Base-by-base conservation (phyloP, 352 stramenopile genomes). In the Phytophthora tubulina region DNA sequence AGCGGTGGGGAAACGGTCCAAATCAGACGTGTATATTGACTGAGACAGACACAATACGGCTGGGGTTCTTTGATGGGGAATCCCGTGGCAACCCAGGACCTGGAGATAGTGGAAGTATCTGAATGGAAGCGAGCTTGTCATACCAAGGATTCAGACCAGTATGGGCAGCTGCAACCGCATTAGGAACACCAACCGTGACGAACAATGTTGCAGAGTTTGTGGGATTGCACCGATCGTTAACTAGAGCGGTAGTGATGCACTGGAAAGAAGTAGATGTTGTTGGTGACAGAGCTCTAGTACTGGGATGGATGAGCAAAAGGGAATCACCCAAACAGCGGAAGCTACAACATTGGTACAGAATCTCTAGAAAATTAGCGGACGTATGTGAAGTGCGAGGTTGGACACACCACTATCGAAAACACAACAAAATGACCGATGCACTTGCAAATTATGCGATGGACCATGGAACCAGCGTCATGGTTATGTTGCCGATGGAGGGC, bases 381-480 rank as follows among this genome's bases (percentile, higher is more conserved):
- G 7, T 50, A 0, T 39, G 53, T 6, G 17, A 31, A n/a, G 53
- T 61, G 6, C 2, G 0, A 17, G 41, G 38, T 3, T 61, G 53
- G 53, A 49, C 7, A 6, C 53, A 61, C 11, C 53, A 61, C 30
- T 51, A 51, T 21, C 0, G 53, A 6, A 13, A 9, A 14, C 27
- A 51, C 39, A 61, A 61, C 27, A 38, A 61, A 35, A 61, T 51
- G 53, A 38, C 39, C 0, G 38, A 61, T 11, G 46, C 33, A 38
- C 5, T 61, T 6, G 39, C 53, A 0, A 51, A 61, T 9, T 38
- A 51, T 21, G 53, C 53, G 2, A 61, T 61, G 53, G 53, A 61
- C 15, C 2, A 41, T 41, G 7, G 35, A 41, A 21, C 17, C 17
- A 41, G 35, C 10, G 7, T 7, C 35, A 3, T 41, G 35, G 35